phyloP scores from a whole-genome alignment of 1,139 yeast genomes.

The Hemisphaericaspora lyxosophila region DNA sequence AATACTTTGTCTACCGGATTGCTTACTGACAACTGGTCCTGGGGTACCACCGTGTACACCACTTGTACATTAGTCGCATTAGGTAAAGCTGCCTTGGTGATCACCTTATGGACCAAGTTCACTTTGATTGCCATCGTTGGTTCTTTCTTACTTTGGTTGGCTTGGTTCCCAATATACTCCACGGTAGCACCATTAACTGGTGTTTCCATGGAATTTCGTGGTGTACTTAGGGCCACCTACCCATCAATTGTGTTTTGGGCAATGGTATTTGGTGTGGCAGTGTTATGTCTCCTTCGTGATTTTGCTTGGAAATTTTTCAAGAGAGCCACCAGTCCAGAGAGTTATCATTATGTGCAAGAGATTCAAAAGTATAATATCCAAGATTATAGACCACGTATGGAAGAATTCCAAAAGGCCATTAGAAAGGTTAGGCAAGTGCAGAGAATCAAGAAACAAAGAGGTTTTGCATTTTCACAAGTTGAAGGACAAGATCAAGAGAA shows the following conservation, averaged over 20 bases:
- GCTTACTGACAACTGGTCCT: constrained; percentile 87
- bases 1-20: constrained; percentile 66
- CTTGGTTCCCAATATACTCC: constrained; percentile 85
- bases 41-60: constrained; percentile 92
- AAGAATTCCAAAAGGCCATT: constrained; percentile 95
- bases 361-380: constrained; percentile 94
- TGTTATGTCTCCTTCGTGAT: constrained; percentile 80
- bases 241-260: constrained; percentile 86
- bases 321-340: constrained; percentile 86
- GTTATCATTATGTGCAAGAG: constrained; percentile 94
- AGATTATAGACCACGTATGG: constrained; percentile 92
- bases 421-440: constrained; percentile 97
- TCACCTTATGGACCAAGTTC: constrained; percentile 93
- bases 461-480: constrained; percentile 96
- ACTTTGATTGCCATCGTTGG: constrained; percentile 94
- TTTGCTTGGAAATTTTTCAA: constrained; percentile 92
- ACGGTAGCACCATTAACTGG: constrained; percentile 78
- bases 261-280: constrained; percentile 69
- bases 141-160: constrained; percentile 79
- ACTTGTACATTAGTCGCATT: constrained; percentile 85
- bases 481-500: constrained; percentile 91
- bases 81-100: constrained; percentile 91
- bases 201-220: constrained; percentile 82
- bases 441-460: constrained; percentile 96
- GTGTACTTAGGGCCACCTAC: constrained; percentile 74